Evolutionary conservation across 2,329 filamentous ascomycete species (phyloP).

Genomic region (Fusarium praegraminearum): DNA sequence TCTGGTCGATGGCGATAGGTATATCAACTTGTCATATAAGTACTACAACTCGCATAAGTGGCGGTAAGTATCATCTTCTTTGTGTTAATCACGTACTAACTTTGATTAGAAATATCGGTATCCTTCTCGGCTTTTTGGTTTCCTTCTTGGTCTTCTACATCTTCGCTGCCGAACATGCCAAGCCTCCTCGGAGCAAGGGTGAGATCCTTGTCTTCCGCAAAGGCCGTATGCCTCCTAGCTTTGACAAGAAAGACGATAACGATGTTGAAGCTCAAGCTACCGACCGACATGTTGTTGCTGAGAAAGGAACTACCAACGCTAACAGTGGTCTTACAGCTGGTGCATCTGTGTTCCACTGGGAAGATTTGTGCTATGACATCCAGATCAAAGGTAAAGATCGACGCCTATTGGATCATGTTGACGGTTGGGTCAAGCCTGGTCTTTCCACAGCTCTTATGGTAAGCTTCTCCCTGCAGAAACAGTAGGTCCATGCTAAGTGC

Average conservation of each 20-base stretch:
- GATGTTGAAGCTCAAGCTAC: conserved; percentile 48
- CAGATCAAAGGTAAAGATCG: conserved; percentile 75
- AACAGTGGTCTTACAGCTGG: conserved; percentile 15
- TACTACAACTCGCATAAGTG: conserved; percentile 71
- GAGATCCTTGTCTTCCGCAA: conserved; percentile 76
- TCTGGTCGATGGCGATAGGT: conserved; percentile 70
- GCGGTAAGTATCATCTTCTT: conserved; percentile 44
- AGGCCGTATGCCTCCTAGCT: conserved; percentile 66
- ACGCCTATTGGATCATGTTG: conserved; percentile 76
- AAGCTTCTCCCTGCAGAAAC: accelerated
- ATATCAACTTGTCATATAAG: conserved; percentile 65
- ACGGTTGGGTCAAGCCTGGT: conserved; percentile 83
- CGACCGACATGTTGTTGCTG: conserved; percentile 34
- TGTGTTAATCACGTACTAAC: accelerated
- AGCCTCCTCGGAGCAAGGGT: conserved; percentile 70
- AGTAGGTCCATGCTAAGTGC: neutral
- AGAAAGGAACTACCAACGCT: conserved; percentile 24
- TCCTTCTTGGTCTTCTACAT: conserved; percentile 74
- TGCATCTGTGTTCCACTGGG: conserved; percentile 73
- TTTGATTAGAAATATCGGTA: conserved; percentile 70
- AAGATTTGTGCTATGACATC: conserved; percentile 71
- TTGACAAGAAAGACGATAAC: conserved; percentile 64
- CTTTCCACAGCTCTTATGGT: conserved; percentile 69
- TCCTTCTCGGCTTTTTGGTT: conserved; percentile 72
- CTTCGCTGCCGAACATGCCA: conserved; percentile 72